Conservation (phyloP, 257 asterid genomes). For the Oldenlandia corymbosa region DNA sequence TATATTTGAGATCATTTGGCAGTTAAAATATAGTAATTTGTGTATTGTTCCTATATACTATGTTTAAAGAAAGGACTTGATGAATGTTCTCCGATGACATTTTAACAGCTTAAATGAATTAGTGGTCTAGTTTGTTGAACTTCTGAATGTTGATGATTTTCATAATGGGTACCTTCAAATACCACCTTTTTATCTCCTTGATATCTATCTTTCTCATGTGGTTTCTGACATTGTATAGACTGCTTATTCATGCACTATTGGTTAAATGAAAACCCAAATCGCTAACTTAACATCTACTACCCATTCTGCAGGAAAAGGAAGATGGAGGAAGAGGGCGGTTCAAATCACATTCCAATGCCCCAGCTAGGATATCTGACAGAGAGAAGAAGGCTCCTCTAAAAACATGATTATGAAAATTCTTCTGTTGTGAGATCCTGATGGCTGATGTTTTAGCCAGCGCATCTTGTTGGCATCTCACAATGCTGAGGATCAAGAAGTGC, state of each 20-base stretch:
- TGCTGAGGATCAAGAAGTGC: neutral
- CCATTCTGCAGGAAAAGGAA: conserved; percentile 57
- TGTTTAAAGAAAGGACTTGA: neutral
- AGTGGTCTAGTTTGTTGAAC: neutral
- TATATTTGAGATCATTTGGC: neutral
- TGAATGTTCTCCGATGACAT: too few relatives aligned
- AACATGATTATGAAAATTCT: conserved; percentile 29
- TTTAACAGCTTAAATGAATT: neutral
- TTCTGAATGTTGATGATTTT: neutral
- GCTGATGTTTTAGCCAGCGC: too few relatives aligned
- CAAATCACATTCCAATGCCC: conserved; percentile 80
- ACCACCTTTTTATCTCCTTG: neutral
- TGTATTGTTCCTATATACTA: neutral
- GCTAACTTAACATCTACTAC: neutral
- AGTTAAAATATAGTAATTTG: neutral
- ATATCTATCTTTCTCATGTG: neutral
- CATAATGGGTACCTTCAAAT: neutral
- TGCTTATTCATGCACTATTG: neutral
- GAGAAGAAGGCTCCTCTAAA: conserved; percentile 94
- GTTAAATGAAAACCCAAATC: neutral
- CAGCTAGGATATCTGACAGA: conserved; percentile 85
- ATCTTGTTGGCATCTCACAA: too few relatives aligned
- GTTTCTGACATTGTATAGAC: neutral
- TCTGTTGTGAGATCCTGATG: neutral
- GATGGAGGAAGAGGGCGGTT: conserved; percentile 89